phyloP scores from a whole-genome alignment of 345 rosid genomes.

The Euphorbia pulcherrima region DNA sequence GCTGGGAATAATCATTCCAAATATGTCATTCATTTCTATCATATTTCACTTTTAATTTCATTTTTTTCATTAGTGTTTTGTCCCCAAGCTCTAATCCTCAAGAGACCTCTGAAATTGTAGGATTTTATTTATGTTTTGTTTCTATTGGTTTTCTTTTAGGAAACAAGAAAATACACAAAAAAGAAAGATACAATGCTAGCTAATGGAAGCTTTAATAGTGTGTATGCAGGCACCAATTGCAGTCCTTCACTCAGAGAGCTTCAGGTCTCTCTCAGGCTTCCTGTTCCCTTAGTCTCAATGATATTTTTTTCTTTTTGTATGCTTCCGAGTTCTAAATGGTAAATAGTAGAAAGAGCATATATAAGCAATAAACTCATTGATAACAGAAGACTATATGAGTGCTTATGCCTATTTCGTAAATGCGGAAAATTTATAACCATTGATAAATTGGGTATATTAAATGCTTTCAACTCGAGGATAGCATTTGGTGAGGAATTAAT shows the following conservation, averaged over 20 bases:
- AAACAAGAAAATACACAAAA: neutral
- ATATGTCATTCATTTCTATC: too few relatives aligned
- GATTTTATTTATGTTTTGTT: neutral
- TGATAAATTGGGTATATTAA: neutral
- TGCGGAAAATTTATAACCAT: neutral
- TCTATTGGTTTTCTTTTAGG: neutral
- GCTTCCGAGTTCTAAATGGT: neutral
- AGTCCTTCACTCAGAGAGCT: slow-evolving; percentile 70
- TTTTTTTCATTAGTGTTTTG: too few relatives aligned
- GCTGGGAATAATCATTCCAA: too few relatives aligned
- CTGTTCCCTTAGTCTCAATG: neutral
- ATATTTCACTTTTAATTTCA: too few relatives aligned
- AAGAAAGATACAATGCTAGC: slow-evolving; percentile 50
- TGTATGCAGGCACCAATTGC: slow-evolving; percentile 52
- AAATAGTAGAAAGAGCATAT: neutral
- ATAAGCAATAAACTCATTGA: neutral
- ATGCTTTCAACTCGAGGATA: neutral
- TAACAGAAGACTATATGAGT: neutral
- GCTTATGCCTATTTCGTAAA: neutral
- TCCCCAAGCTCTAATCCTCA: neutral
- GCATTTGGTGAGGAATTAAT: neutral
- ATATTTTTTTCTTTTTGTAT: neutral
- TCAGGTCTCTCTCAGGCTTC: slow-evolving; percentile 47
- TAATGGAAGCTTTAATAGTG: slow-evolving; percentile 48
- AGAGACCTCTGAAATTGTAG: neutral